Base-by-base conservation (phyloP, 2,329 filamentous ascomycete species). In the Hypoxylon sp. region DNA sequence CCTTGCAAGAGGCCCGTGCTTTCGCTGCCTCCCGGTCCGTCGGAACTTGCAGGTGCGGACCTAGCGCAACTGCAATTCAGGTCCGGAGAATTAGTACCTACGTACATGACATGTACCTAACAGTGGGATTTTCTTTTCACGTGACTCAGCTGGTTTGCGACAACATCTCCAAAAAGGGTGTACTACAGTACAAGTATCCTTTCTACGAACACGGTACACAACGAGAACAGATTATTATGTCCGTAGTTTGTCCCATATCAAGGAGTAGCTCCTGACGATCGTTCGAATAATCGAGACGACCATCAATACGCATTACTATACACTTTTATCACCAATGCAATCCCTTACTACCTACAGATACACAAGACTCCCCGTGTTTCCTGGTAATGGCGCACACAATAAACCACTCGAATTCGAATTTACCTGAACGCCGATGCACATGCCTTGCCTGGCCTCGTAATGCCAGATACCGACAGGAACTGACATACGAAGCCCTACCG, bases 361-460 rank as follows among this genome's bases (percentile, higher is more conserved):
- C 74, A 74, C 71, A 75, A 69, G 70, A 68, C 70, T 64, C 62
- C 62, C 67, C 59, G 65, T 51, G 51, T 72, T 70, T 57, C 65
- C 71, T 66, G 64, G 63, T 58, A 46, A 51, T 65, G 65, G 60
- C 46, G 59, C 67, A 60, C 72, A 63, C 59, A 13, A 70, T 64
- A 59, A 59, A 47, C 67, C 61, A 55, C 54, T 63, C 54, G 57
- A 50, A 67, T 72, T 63, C 54, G 57, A 50, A 67, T 72, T 68
- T 63, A 67, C 68, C 72, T 65, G 24, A 76, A 76, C 75, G 74
- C 75, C 74, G 57, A 72, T 77, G 69, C 72, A 71, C 70, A 77
- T 77, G 75, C 73, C 71, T 70, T 65, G 63, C 65, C 62, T 54
- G 48, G 56, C 61, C 65, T 56, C 71, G 64, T 60, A 52, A 62